phyloP scores from a whole-genome alignment of 768 basidiomycete species.

The Phanerochaete sordida region DNA sequence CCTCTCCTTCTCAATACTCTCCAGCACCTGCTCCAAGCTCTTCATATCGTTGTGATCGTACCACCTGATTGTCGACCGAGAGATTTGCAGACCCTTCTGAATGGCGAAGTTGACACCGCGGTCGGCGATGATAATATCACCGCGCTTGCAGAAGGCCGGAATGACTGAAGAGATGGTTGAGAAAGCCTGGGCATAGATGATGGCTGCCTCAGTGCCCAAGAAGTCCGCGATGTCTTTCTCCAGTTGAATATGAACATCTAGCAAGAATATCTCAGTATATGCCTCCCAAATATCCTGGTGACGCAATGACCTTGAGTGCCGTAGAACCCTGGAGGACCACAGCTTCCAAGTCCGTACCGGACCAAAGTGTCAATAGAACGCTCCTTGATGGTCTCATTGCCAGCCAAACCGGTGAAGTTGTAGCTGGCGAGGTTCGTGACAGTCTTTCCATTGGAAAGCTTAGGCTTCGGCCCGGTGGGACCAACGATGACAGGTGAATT shows the following conservation, averaged over 20 bases:
- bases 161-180: slow-evolving; percentile 91
- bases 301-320: slow-evolving; percentile 78
- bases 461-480: slow-evolving; percentile 79
- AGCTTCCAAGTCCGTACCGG: slow-evolving; percentile 91
- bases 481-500: slow-evolving; percentile 78
- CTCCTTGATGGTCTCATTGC: slow-evolving; percentile 84
- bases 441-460: slow-evolving; percentile 70
- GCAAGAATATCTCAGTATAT: neutral
- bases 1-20: slow-evolving; percentile 82
- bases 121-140: slow-evolving; percentile 97
- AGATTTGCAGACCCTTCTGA: slow-evolving; percentile 94
- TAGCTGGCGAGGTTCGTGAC: slow-evolving; percentile 84
- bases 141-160: slow-evolving; percentile 95
- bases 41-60: slow-evolving; percentile 95
- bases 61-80: slow-evolving; percentile 89
- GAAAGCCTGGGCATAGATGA: slow-evolving; percentile 94
- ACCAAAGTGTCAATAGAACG: slow-evolving; percentile 79
- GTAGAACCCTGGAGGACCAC: slow-evolving; percentile 97
- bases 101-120: slow-evolving; percentile 94
- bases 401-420: slow-evolving; percentile 89
- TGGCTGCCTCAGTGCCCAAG: slow-evolving; percentile 82
- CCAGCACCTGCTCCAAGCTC: slow-evolving; percentile 84
- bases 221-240: slow-evolving; percentile 91
- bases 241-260: slow-evolving; percentile 89
- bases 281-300: neutral